Conservation (phyloP, 495 filamentous ascomycete genomes). For the Annulohypoxylon nitens region DNA sequence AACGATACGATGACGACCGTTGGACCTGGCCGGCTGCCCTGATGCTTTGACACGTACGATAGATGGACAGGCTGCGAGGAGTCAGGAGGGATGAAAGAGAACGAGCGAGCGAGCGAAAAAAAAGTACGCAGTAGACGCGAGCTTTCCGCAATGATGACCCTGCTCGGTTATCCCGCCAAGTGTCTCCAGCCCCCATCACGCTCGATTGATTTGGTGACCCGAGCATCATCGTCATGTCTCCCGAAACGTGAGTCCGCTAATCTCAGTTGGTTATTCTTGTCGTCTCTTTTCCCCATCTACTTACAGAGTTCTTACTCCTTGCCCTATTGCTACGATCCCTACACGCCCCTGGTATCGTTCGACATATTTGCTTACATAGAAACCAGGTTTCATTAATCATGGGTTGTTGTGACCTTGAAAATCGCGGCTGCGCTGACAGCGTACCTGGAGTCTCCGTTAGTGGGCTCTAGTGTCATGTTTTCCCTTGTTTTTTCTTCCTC, state of each 20-base stretch:
- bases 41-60: conserved; percentile 33
- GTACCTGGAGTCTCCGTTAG: conserved; percentile 41
- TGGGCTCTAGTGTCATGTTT: conserved; percentile 47
- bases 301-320: conserved; percentile 7
- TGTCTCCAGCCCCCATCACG: conserved; percentile 37
- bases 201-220: conserved; percentile 40
- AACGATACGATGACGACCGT: conserved; percentile 44
- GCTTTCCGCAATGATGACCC: conserved; percentile 22
- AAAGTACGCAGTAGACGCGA: conserved; percentile 4
- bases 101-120: neutral
- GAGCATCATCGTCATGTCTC: conserved; percentile 44
- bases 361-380: conserved; percentile 38
- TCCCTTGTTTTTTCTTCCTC: conserved; percentile 46
- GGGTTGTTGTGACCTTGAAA: conserved; percentile 31
- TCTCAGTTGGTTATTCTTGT: conserved; percentile 24
- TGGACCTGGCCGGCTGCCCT: conserved; percentile 1
- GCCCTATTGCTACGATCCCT: conserved; percentile 24
- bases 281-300: conserved; percentile 28
- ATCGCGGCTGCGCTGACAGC: conserved; percentile 37
- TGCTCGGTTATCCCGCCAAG: conserved; percentile 38
- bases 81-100: neutral
- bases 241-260: conserved; percentile 46
- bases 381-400: conserved; percentile 37
- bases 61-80: neutral
- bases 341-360: conserved; percentile 26